Base-by-base conservation (phyloP, 108 stramenopile genomes). In the Nannochloropsis oceanica region DNA sequence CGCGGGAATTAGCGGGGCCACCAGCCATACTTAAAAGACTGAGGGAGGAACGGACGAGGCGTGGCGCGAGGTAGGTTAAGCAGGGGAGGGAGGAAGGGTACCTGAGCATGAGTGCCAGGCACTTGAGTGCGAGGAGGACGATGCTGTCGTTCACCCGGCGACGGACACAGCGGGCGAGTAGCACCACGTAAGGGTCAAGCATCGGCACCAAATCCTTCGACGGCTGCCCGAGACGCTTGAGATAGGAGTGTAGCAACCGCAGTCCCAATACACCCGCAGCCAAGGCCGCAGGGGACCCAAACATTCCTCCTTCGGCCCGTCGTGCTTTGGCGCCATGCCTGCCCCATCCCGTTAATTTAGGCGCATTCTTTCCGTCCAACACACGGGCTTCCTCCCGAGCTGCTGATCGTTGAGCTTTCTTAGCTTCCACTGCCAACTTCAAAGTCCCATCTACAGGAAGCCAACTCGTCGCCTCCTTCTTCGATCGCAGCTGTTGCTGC, bases 261-360 rank as follows among this genome's bases (percentile, higher is more conserved):
- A 97, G 87, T 12, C 95, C 95, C 82, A 97, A 95, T 12, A 91
- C 89, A 13, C 95, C 93, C 42, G 96, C 97, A 43, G 87, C 87
- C 24, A 85, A 84, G 0, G 87, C 84, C 14, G 87, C 89, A 11
- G 89, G 89, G 43, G 83, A 83, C 13, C 50, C 80, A 27, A 82
- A 25, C 42, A 79, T 44, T 8, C 59, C 59, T 18, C 59, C 59
- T n/a, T 73, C 59, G 46, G 44, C 46, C 22, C 85, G 81, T 7
- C 81, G 46, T 44, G 85, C 44, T 26, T 83, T 83, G 44, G 83
- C 79, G 44, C 83, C 87, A 80, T 89, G 86, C 3, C 87, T 79
- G 81, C 89, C 86, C 8, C 87, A 79, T 1, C 90, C 90, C 1
- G 90, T 89, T 44, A 88, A 80, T 84, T 88, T 90, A 13, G 90